A percentile compares a stretch with the other conserved stretches of the same genome.
phyloP scores from a whole-genome alignment of 257 asterid genomes.

The Solanum lycopersicoides region DNA sequence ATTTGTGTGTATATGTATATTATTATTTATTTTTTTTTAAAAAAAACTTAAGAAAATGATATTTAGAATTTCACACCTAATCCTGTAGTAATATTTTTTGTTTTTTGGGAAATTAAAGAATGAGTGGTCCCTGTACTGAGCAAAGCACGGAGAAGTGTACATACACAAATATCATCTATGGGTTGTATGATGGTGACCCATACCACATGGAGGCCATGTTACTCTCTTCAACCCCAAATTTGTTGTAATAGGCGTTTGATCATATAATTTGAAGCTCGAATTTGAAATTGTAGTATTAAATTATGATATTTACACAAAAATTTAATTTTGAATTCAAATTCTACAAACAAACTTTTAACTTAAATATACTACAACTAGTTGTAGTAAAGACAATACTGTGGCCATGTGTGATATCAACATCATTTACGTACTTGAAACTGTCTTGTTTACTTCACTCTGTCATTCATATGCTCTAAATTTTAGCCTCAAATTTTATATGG shows the following conservation, averaged over 20 bases:
- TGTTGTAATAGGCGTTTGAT: background rate
- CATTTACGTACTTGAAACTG: conserved; percentile 17
- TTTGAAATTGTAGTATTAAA: background rate
- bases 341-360: background rate
- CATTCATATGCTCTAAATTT: background rate
- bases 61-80: background rate
- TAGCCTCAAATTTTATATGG: background rate
- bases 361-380: too few relatives aligned
- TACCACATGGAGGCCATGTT: conserved; percentile 82
- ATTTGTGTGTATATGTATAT: background rate
- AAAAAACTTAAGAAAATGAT: background rate
- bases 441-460: conserved; percentile 2
- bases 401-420: conserved; percentile 10
- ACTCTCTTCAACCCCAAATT: conserved; percentile 25
- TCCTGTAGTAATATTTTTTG: background rate
- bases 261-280: background rate
- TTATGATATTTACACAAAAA: background rate
- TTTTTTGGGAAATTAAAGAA: background rate
- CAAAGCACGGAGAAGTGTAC: background rate
- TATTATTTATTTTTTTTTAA: too few relatives aligned
- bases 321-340: background rate
- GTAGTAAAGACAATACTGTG: background rate
- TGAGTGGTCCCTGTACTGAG: background rate
- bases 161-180: background rate
- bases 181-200: conserved; percentile 29